These are phyloP conservation scores for Geotrichum europaeum DNA, from an alignment of 1,139 yeast genomes.

Conservation along the genomic window DNA sequence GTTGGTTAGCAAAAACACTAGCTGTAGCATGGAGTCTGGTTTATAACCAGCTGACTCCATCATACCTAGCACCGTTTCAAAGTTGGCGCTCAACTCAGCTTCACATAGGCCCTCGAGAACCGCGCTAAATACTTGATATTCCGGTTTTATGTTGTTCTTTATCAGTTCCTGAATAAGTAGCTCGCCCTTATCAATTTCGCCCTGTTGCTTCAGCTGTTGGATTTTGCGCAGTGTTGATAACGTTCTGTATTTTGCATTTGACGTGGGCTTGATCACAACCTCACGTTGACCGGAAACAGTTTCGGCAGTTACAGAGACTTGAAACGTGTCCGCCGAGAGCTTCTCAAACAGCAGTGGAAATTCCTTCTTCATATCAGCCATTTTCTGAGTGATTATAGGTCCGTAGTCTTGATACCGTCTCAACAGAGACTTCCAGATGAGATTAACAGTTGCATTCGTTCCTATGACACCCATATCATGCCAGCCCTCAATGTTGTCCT, in stretches of 20 bases:
- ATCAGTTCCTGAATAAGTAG: conserved; percentile 6
- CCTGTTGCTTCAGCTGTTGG: conserved; percentile 2
- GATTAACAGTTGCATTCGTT: conserved; percentile 15
- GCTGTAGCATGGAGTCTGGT: conserved; percentile 6
- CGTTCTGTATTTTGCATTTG: conserved; percentile 1
- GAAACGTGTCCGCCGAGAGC: conserved; percentile 9
- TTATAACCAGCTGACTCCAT: conserved; percentile 16
- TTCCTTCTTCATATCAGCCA: conserved; percentile 1
- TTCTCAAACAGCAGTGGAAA: conserved; percentile 9
- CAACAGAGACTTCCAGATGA: conserved; percentile 13
- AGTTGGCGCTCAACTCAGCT: conserved; percentile 4
- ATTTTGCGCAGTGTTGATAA: conserved; percentile 11
- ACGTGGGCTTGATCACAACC: conserved; percentile 2
- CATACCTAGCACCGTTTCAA: conserved; percentile 10
- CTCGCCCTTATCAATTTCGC: conserved; percentile 1
- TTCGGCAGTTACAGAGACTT: neutral
- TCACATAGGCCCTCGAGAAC: conserved; percentile 14
- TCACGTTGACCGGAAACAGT: neutral
- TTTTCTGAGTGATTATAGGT: neutral
- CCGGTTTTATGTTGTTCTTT: conserved; percentile 8
- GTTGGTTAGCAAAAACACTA: conserved; percentile 12
- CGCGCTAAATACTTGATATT: conserved; percentile 7
- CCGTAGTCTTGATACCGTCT: conserved; percentile 12
- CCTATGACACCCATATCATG: conserved; percentile 10
- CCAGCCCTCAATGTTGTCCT: conserved; percentile 14